phyloP scores from a whole-genome alignment of 768 basidiomycete genomes.

The Trametes elegans region DNA sequence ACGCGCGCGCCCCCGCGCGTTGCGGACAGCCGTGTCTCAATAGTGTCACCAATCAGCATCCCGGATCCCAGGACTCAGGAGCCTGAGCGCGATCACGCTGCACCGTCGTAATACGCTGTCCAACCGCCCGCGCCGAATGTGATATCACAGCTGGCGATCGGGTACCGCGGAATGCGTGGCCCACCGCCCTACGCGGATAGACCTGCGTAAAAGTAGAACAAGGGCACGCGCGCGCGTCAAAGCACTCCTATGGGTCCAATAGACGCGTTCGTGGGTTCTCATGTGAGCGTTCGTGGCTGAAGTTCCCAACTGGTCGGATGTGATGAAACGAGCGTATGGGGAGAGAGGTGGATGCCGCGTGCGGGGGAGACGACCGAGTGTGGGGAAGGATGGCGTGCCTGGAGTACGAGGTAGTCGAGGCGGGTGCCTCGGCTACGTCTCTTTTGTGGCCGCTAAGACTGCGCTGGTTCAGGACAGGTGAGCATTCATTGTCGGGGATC shows the following conservation, averaged over 20 bases:
- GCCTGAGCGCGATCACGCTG: background rate
- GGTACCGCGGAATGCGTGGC: no score
- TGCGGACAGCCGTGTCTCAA: no score
- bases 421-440: background rate
- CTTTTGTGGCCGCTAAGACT: no score
- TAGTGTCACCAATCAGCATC: no score
- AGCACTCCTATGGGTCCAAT: background rate
- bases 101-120: no score
- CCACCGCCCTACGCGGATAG: no score
- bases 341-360: background rate
- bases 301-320: no score
- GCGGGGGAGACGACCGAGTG: background rate
- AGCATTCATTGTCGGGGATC: no score
- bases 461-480: no score
- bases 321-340: no score
- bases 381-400: conserved; percentile 11
- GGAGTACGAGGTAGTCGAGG: background rate
- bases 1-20: no score
- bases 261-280: background rate
- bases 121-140: background rate
- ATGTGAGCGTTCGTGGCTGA: background rate
- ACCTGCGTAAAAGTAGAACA: background rate
- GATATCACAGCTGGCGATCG: no score
- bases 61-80: background rate
- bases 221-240: background rate